phyloP scores from a whole-genome alignment of 106 monocot species.

The Agapanthus africanus region DNA sequence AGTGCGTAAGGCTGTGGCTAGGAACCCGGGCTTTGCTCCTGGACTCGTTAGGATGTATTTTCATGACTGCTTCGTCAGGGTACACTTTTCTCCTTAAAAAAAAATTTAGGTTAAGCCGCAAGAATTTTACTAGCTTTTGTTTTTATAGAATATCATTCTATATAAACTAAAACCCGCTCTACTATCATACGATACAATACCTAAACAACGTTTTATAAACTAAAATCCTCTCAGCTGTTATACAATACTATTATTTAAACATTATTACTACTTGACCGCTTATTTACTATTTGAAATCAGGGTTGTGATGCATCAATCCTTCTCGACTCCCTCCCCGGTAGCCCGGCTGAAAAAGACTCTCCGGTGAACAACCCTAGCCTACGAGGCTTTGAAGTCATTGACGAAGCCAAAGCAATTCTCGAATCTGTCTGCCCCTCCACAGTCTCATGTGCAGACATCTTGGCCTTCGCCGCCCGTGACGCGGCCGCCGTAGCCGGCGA shows the following conservation, averaged over 20 bases:
- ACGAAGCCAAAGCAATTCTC: not conserved
- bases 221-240: too few species aligned
- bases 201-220: not conserved
- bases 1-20: slow-evolving; percentile 31
- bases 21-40: slow-evolving; percentile 33
- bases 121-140: not conserved
- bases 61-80: slow-evolving; percentile 63
- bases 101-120: too few species aligned
- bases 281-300: not conserved
- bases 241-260: not conserved
- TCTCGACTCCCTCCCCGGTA: too few species aligned
- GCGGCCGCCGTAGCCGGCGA: slow-evolving; percentile 11
- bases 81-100: not conserved
- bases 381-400: too few species aligned
- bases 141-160: too few species aligned
- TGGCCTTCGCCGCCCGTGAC: slow-evolving; percentile 43
- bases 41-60: slow-evolving; percentile 62
- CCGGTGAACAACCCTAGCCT: too few species aligned
- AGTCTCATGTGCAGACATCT: slow-evolving; percentile 50
- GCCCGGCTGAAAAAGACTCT: too few species aligned
- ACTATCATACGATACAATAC: too few species aligned
- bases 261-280: not conserved
- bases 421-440: not conserved
- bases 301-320: slow-evolving; percentile 10
- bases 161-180: too few species aligned